Base-by-base conservation (phyloP, 1,284 basidiomycete species). In the Puccinia hordei region DNA sequence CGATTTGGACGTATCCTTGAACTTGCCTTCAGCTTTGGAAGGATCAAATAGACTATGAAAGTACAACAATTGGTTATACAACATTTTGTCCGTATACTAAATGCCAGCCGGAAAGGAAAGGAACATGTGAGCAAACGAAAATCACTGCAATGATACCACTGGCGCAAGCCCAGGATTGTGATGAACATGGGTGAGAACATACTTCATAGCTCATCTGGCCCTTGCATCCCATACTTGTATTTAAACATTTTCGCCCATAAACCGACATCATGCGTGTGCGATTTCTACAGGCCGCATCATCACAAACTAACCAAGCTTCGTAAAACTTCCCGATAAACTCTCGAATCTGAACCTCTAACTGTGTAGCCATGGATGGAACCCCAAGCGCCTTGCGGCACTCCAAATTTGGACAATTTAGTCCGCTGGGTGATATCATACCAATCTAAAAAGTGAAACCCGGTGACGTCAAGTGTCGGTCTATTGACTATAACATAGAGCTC, bases 251-350 rank as follows among this genome's bases (percentile, higher is more conserved):
- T 63, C 90, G 89, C 10, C 94, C 94, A 85, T 95, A 97, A 0
- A 98, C 94, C 59, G 92, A 89, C 91, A 97, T 94, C 88, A 91
- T 92, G 33, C 95, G 89, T n/a, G 95, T 95, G 27, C 91, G 89
- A 79, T 91, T 89, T 12, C 90, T 90, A 85, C 97, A 99, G 1
- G 91, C 92, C 41, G 90, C 88, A 82, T 98, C 96, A 83, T 93
- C 89, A 86, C 97, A 99, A 15, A 92, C 87, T 0, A 90, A 91
- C 92, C 92, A 95, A 8, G 91, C 91, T 83, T 96, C 90, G 85
- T 99, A 99, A 86, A 96, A 98, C 83, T 88, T 90, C 3, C 88
- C 87, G 74, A 99, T 92, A 82, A 90, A 90, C 0, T 88, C 86
- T 2, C 95, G 90, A 79, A 98, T 92, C 83, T 94, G 92, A 0